Conservation (phyloP, 1,284 basidiomycete species). For the Ganoderma resinaceum region DNA sequence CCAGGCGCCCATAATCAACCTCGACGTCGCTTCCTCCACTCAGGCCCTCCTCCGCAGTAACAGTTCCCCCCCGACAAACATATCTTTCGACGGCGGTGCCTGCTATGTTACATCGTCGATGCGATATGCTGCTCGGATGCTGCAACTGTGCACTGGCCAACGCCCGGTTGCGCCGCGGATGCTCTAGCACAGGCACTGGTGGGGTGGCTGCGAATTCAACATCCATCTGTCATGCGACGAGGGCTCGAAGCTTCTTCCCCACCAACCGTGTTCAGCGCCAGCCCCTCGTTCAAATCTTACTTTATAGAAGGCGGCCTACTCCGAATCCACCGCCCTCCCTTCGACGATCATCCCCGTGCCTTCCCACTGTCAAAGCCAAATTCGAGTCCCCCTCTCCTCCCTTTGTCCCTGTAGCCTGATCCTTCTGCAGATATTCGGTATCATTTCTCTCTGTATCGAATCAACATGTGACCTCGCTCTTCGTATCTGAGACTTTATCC, state of each 20-base stretch:
- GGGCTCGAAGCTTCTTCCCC: background rate
- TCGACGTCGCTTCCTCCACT: background rate
- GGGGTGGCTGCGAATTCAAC: slow-evolving; percentile 1
- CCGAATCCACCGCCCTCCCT: background rate
- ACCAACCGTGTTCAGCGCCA: background rate
- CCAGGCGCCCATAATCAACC: background rate
- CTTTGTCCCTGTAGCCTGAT: background rate
- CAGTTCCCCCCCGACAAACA: background rate
- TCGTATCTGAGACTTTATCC: background rate
- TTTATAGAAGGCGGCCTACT: background rate
- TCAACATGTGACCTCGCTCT: background rate
- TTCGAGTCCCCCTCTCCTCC: background rate
- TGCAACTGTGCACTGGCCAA: background rate
- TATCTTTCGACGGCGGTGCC: background rate
- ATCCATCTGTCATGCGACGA: slow-evolving; percentile 3
- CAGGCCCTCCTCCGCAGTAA: background rate
- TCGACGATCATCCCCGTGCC: background rate
- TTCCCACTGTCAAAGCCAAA: background rate
- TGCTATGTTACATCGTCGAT: background rate
- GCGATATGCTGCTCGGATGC: background rate
- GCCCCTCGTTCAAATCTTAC: background rate
- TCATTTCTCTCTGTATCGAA: background rate
- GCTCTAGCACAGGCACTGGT: background rate
- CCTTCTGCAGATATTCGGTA: background rate
- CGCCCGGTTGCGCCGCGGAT: background rate